Evolutionary conservation across 2,329 filamentous ascomycete genomes (phyloP), one percentile per base, ranked within the genome.

Genomic region (Arthrobotrys conoides): DNA sequence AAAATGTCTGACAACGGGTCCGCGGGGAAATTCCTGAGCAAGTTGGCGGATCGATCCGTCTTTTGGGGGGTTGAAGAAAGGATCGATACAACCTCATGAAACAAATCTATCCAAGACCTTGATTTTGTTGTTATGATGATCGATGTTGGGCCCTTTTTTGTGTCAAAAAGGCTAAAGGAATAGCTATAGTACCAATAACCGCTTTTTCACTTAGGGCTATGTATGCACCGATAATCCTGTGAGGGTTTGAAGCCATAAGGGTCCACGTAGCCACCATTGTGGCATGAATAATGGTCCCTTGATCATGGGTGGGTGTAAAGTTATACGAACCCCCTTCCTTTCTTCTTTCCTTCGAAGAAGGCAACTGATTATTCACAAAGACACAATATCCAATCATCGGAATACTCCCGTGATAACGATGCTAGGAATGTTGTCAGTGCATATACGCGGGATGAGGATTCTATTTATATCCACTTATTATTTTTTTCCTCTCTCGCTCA

Each of bases 51-150:
- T 61, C 57, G 57, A 61, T 61, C 57, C 57, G 57, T 61, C 57
- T 61, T 61, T 61, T 41, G 36, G 57, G 55, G 57, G 57, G 33
- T 61, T 61, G 33, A 44, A 27, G 14, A 44, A 61, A 61, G 57
- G 57, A 61, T 61, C 33, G 57, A 61, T 61, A 61, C 57, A 61
- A 61, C 57, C 57, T 61, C 18, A 61, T 61, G 57, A 61, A 61
- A 61, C 57, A 61, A 44, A 61, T 61, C 33, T 61, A 61, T 44
- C 36, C 57, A 61, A 61, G 18, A 44, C 57, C 57, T 61, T 61
- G 44, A 61, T 41, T 27, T 27, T 61, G 22, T 20, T 41, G 18
- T 44, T 61, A 61, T 61, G 57, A 12, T 44, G 57, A 61, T 61
- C 57, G 12, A 44, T 61, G 36, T 41, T 61, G 57, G 33, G 2